Evolutionary conservation across 225 moss, liverwort and hornwort genomes (phyloP).

Genomic region (Straminergon stramineum): DNA sequence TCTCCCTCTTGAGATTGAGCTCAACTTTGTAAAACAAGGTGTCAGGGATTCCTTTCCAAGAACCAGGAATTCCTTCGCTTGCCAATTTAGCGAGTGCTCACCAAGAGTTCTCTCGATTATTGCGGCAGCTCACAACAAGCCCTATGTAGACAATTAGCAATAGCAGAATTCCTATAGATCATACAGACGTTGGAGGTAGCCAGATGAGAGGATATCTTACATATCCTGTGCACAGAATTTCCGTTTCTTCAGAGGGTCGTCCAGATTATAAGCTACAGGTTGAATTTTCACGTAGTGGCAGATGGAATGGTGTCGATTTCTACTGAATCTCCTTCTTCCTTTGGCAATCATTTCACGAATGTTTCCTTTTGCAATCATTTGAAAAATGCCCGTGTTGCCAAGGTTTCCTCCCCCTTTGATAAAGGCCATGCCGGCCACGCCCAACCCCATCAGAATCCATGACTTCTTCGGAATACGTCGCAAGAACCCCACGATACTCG

Average conservation of each 20-base stretch:
- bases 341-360: neutral
- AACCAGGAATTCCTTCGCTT: neutral
- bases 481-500: neutral
- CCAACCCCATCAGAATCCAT: constrained; percentile 22
- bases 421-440: constrained; percentile 5
- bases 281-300: constrained; percentile 3
- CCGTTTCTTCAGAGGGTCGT: neutral
- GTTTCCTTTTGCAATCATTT: neutral
- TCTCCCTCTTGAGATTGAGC: neutral
- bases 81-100: neutral
- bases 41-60: neutral
- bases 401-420: neutral
- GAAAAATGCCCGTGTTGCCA: neutral
- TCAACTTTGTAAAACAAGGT: neutral
- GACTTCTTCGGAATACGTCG: constrained; percentile 6
- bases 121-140: neutral
- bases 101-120: neutral
- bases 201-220: neutral
- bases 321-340: constrained; percentile 4
- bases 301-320: constrained; percentile 10
- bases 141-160: neutral
- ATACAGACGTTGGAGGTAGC: neutral
- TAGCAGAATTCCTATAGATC: neutral
- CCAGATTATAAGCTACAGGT: neutral
- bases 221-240: constrained; percentile 32